These are phyloP conservation scores for Stromatinia cepivora DNA, from an alignment of 2,329 filamentous ascomycete genomes.

Conservation along the genomic window DNA sequence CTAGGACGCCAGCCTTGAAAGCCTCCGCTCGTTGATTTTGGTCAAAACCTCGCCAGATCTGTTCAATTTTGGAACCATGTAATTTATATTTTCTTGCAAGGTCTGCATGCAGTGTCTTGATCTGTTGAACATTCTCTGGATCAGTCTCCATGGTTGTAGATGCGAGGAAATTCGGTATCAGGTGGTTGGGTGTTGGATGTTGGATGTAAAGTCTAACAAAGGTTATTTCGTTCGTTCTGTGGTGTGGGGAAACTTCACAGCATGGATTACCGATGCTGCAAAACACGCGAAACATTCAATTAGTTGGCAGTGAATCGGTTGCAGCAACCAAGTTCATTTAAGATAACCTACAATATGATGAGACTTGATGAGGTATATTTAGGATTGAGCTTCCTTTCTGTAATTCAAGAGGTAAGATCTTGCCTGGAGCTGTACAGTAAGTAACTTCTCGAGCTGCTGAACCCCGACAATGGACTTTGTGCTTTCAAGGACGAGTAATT, in stretches of 20 bases:
- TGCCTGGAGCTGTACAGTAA: too few relatives aligned
- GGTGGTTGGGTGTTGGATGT: background rate
- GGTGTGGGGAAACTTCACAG: too few relatives aligned
- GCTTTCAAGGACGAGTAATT: too few relatives aligned
- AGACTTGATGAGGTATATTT: too few relatives aligned
- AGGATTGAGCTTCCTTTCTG: background rate
- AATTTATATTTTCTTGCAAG: conserved; percentile 45
- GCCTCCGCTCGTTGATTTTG: conserved; percentile 41
- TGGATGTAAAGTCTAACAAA: background rate
- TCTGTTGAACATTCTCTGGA: background rate
- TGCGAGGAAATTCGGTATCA: background rate
- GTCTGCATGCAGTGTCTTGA: conserved; percentile 43
- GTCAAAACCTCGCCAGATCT: conserved; percentile 46
- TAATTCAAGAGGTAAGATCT: background rate
- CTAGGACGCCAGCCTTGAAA: conserved; percentile 41
- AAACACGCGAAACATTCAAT: background rate
- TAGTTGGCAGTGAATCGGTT: background rate
- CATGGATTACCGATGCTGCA: background rate
- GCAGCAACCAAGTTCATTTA: background rate
- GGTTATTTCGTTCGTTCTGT: background rate
- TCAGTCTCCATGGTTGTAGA: background rate
- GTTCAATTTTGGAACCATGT: conserved; percentile 43
- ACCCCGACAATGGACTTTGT: too few relatives aligned
- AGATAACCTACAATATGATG: background rate
- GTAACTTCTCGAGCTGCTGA: too few relatives aligned